Conservation (phyloP, 495 filamentous ascomycete genomes). For the Penicillium tannophilum region DNA sequence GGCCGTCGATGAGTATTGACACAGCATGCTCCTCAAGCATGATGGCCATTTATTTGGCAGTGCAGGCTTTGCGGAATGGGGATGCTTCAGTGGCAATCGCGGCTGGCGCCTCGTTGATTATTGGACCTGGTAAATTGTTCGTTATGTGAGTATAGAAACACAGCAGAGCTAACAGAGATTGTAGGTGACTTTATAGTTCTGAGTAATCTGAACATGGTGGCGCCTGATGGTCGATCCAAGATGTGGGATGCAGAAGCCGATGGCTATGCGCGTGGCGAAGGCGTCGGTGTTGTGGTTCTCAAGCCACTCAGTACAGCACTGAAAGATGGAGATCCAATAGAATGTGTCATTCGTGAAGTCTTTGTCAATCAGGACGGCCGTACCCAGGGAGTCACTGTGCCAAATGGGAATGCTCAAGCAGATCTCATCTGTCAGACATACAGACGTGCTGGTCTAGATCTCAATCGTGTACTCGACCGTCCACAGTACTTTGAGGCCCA, state of each 20-base stretch:
- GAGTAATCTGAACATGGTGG: constrained; percentile 22
- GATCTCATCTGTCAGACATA: constrained; percentile 56
- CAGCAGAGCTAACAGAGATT: background rate
- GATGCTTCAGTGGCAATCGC: constrained; percentile 34
- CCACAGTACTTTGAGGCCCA: constrained; percentile 31
- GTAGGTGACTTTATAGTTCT: background rate
- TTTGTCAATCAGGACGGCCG: constrained; percentile 47
- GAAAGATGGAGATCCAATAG: constrained; percentile 38
- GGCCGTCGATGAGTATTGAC: constrained; percentile 39
- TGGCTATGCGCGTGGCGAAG: constrained; percentile 40
- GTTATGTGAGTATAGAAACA: background rate
- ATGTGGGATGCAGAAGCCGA: constrained; percentile 39
- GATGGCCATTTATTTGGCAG: constrained; percentile 45
- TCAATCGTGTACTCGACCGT: constrained; percentile 16
- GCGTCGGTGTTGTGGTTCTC: constrained; percentile 30
- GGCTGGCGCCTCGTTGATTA: constrained; percentile 9
- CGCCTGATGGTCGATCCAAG: constrained; percentile 35
- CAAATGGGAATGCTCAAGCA: constrained; percentile 58
- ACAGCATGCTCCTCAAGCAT: constrained; percentile 39
- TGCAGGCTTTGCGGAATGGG: constrained; percentile 41
- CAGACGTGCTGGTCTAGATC: constrained; percentile 41
- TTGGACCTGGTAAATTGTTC: background rate
- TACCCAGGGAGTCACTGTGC: constrained; percentile 40
- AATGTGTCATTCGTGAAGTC: constrained; percentile 43
- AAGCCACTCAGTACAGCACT: constrained; percentile 42